These are phyloP conservation scores for Benincasa hispida DNA, from an alignment of 306 rosid genomes.

Conservation along the genomic window DNA sequence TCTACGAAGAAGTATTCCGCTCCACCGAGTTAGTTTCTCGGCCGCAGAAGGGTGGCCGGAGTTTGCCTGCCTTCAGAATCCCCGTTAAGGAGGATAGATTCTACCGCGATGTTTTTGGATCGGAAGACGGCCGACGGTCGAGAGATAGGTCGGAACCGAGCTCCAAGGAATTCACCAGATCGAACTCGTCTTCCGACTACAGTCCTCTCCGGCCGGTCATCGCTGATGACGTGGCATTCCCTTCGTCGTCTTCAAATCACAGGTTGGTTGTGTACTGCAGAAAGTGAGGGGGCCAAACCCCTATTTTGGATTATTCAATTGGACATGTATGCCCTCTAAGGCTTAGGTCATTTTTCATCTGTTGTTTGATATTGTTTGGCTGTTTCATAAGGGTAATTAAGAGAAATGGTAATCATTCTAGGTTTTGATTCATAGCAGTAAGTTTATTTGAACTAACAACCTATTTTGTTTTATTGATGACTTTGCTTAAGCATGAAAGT, in stretches of 20 bases:
- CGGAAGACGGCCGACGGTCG: conserved; percentile 62
- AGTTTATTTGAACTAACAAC: not conserved
- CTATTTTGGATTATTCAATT: not conserved
- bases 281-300: not conserved
- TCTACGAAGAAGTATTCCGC: conserved; percentile 52
- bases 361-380: conserved; percentile 4
- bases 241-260: conserved; percentile 57
- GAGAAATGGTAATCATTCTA: not conserved
- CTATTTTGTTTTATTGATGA: not conserved
- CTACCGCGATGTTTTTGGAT: conserved; percentile 53
- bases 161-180: conserved; percentile 50
- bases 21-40: conserved; percentile 21
- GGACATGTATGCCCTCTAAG: conserved; percentile 22
- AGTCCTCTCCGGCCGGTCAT: conserved; percentile 49
- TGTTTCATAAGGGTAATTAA: not conserved
- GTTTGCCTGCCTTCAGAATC: conserved; percentile 55
- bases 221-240: conserved; percentile 62
- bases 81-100: conserved; percentile 45
- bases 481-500: not conserved
- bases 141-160: conserved; percentile 59
- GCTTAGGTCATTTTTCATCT: not conserved
- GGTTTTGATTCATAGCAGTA: not conserved
- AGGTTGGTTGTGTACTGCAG: conserved; percentile 34
- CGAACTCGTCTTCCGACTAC: conserved; percentile 58
- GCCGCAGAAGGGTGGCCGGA: conserved; percentile 23